Conservation (phyloP, 129 eudicot genomes). For the Helichrysum umbraculigerum region DNA sequence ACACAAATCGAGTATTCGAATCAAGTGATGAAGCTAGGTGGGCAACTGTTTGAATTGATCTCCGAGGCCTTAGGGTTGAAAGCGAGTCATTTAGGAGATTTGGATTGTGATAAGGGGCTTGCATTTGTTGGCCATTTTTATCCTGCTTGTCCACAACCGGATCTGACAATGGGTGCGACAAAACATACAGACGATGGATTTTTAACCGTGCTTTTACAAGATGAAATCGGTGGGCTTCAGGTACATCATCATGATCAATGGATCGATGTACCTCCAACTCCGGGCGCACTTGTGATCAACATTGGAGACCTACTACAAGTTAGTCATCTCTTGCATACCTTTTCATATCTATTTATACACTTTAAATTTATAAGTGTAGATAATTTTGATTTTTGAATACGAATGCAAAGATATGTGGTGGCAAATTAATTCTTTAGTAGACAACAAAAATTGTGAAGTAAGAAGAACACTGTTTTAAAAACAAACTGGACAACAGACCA, state of each 20-base stretch:
- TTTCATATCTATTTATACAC: neutral
- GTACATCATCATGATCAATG: conserved; percentile 46
- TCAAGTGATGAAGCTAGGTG: conserved; percentile 35
- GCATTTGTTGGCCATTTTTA: conserved; percentile 32
- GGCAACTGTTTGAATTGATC: conserved; percentile 32
- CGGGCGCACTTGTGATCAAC: conserved; percentile 49
- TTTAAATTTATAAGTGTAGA: no score
- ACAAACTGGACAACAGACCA: no score
- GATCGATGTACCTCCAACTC: conserved; percentile 43
- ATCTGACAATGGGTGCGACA: conserved; percentile 39
- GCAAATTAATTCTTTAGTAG: no score
- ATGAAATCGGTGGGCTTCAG: conserved; percentile 51
- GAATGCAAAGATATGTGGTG: no score
- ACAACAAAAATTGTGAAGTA: no score
- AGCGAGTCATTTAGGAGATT: conserved; percentile 21
- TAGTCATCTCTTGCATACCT: neutral
- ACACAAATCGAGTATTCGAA: conserved; percentile 43
- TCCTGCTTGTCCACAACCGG: conserved; percentile 60
- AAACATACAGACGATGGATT: conserved; percentile 48
- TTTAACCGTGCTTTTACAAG: conserved; percentile 47
- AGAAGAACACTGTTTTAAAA: no score
- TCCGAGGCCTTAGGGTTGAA: conserved; percentile 61
- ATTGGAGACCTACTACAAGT: conserved; percentile 47
- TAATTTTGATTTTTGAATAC: no score
- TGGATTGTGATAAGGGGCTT: conserved; percentile 40